A percentile compares a stretch with the other conserved stretches of the same genome.
These are phyloP conservation scores for Fusarium sp. DNA, from an alignment of 2,329 filamentous ascomycete species.

Conservation along the genomic window DNA sequence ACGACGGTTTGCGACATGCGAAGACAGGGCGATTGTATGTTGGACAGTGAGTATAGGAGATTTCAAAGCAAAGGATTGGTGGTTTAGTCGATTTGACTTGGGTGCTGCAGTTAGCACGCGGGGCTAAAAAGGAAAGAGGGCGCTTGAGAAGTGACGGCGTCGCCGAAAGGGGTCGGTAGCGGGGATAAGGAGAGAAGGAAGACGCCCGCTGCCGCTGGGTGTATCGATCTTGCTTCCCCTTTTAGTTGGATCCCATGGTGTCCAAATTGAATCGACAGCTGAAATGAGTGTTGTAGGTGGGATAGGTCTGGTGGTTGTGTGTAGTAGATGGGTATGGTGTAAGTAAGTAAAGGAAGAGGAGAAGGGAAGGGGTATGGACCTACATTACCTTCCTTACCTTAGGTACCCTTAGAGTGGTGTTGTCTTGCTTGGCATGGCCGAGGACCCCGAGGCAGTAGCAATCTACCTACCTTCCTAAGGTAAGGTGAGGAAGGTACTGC, in stretches of 20 bases:
- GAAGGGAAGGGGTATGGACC: neutral
- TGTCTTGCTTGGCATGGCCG: constrained; percentile 12
- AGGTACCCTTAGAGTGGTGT: neutral
- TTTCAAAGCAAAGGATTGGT: constrained; percentile 19
- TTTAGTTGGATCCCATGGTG: constrained; percentile 36
- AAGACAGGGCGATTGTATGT: constrained; percentile 8
- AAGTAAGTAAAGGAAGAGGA: neutral
- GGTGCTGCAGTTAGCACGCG: constrained; percentile 25
- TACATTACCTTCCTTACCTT: too few relatives aligned
- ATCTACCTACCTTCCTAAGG: neutral
- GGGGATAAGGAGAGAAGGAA: constrained; percentile 3
- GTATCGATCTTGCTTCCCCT: constrained; percentile 23
- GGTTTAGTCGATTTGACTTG: constrained; percentile 10
- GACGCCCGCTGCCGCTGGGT: constrained; percentile 10
- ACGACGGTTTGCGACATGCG: constrained; percentile 41
- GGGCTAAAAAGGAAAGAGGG: constrained; percentile 16
- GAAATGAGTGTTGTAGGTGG: constrained; percentile 1
- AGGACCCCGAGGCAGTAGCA: constrained; percentile 5
- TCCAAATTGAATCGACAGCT: neutral
- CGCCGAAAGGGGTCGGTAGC: constrained; percentile 38
- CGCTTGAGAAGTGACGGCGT: constrained; percentile 28
- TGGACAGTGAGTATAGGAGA: constrained; percentile 5
- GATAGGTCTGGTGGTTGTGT: neutral
- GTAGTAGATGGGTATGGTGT: neutral
- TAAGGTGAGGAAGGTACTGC: too few relatives aligned